Evolutionary conservation across 306 rosid species (phyloP).

Genomic region (Lathyrus aphaca): DNA sequence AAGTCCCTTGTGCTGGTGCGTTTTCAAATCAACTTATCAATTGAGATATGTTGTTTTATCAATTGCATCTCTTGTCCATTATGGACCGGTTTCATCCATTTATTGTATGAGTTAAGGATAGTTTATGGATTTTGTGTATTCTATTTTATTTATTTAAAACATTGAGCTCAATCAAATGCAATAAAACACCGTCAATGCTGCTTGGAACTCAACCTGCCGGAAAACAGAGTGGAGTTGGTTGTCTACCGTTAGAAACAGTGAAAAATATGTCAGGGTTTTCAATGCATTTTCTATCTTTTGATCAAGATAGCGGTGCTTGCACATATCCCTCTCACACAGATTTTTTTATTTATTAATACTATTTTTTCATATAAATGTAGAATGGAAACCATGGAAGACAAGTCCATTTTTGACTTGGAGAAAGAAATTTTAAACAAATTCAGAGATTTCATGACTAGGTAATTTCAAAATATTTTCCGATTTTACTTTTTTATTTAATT

Average conservation of each 20-base stretch:
- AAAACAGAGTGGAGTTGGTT: too few relatives aligned
- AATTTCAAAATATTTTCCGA: slow-evolving; percentile 24
- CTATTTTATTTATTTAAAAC: too few relatives aligned
- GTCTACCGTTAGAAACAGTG: too few relatives aligned
- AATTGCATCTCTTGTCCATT: too few relatives aligned
- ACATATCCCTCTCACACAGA: background rate
- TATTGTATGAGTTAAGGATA: too few relatives aligned
- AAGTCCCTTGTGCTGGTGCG: too few relatives aligned
- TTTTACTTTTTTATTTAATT: background rate
- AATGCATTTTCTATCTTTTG: too few relatives aligned
- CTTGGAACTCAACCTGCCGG: background rate
- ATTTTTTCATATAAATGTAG: slow-evolving; percentile 35
- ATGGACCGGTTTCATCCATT: too few relatives aligned
- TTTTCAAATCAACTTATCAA: too few relatives aligned
- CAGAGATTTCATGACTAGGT: slow-evolving; percentile 75
- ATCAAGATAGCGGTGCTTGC: background rate
- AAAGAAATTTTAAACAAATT: slow-evolving; percentile 47
- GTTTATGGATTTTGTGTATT: too few relatives aligned
- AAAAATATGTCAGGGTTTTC: too few relatives aligned
- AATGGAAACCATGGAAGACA: slow-evolving; percentile 43
- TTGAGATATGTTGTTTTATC: too few relatives aligned
- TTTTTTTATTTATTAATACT: background rate
- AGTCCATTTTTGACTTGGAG: slow-evolving; percentile 38
- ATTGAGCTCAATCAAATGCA: background rate
- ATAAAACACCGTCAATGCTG: background rate